Evolutionary conservation across 1,284 basidiomycete species (phyloP).

Genomic region (Sanguinoderma infundibulare): DNA sequence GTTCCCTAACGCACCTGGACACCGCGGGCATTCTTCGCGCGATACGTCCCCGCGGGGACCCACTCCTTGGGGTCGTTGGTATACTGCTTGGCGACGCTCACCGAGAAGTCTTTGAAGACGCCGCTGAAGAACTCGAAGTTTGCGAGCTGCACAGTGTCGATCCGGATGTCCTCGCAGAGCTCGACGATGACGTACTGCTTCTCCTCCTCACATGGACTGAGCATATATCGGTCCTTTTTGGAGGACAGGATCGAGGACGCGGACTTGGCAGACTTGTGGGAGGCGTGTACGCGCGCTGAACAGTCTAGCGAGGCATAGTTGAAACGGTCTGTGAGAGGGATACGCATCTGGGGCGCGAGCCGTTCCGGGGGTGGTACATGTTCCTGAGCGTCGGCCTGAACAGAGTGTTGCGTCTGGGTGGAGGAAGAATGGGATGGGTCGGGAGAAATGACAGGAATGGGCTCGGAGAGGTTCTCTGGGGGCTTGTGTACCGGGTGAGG

Average conservation of each 20-base stretch:
- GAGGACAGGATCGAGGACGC: constrained; percentile 85
- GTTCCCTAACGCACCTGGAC: constrained; percentile 70
- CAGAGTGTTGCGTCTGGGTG: constrained; percentile 6
- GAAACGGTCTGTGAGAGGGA: constrained; percentile 80
- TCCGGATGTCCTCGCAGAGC: constrained; percentile 95
- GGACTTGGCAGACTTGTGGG: constrained; percentile 86
- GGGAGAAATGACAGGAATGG: not conserved
- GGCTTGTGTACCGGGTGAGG: constrained; percentile 19
- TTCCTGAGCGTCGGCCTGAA: constrained; percentile 19
- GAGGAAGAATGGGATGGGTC: constrained; percentile 6
- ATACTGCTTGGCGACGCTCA: constrained; percentile 80
- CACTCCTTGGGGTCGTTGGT: constrained; percentile 69
- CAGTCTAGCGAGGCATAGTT: constrained; percentile 96
- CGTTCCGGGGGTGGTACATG: constrained; percentile 29
- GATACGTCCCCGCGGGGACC: constrained; percentile 76
- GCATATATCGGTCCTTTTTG: constrained; percentile 96
- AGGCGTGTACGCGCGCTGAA: constrained; percentile 87
- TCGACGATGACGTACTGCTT: constrained; percentile 93
- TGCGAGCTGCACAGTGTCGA: constrained; percentile 95
- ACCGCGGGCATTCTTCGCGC: constrained; percentile 90
- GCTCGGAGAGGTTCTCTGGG: constrained; percentile 17
- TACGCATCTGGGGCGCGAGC: constrained; percentile 63
- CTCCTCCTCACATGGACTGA: constrained; percentile 83
- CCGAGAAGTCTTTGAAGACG: constrained; percentile 90
- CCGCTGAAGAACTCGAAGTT: constrained; percentile 99